A percentile compares a stretch with the other conserved stretches of the same genome.
Conservation (phyloP, 306 rosid species). For the Luffa acutangula region DNA sequence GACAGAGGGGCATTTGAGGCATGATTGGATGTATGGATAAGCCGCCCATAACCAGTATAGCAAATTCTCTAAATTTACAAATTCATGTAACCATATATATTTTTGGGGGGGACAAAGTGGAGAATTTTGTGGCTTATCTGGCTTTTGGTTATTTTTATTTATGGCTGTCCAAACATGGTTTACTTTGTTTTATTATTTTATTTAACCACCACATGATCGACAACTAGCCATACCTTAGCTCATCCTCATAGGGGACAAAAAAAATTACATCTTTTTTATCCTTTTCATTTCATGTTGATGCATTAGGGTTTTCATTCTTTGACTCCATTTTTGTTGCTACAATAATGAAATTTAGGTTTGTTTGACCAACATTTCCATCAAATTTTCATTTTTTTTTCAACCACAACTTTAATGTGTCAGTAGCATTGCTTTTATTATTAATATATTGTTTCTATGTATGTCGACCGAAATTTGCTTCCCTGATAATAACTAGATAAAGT, state of each 20-base stretch:
- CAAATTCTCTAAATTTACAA: not conserved
- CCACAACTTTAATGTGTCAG: not conserved
- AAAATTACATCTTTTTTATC: not conserved
- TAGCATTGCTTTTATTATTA: not conserved
- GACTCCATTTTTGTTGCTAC: not conserved
- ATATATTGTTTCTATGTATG: not conserved
- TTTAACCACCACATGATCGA: slow-evolving; percentile 4
- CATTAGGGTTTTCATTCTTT: not conserved
- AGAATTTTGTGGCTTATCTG: slow-evolving; percentile 13
- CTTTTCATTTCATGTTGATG: not conserved
- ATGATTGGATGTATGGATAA: slow-evolving; percentile 1
- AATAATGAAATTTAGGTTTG: not conserved
- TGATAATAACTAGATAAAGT: not conserved
- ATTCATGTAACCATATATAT: not conserved
- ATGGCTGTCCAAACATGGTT: not conserved
- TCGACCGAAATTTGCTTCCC: no score
- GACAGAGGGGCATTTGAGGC: not conserved
- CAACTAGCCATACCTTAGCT: not conserved
- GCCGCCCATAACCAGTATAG: not conserved
- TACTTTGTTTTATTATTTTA: not conserved
- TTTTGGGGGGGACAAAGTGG: slow-evolving; percentile 25
- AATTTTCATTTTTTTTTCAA: not conserved
- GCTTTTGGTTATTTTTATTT: slow-evolving; percentile 1
- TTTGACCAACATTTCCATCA: not conserved
- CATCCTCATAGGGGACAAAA: not conserved